Percentiles rank a stretch among this genome's conserved stretches.
Conservation (phyloP, 176 grass and related monocot genomes). For the Carex myosuroides region DNA sequence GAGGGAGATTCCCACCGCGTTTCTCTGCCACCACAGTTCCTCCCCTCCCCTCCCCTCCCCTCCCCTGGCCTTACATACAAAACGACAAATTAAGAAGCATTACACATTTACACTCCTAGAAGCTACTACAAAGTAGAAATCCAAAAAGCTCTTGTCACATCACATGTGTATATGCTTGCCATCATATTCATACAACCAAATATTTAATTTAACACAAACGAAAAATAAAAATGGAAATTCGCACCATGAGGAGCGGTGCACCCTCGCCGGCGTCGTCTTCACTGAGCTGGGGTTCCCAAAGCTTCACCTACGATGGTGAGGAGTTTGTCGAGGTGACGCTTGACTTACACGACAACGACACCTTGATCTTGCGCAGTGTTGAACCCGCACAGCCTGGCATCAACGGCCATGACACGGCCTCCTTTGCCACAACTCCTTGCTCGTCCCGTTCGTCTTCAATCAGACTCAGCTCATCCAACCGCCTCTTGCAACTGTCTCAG, state of each 20-base stretch:
- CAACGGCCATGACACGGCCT: not conserved
- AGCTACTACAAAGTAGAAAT: not conserved
- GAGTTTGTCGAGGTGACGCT: constrained; percentile 88
- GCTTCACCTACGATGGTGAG: constrained; percentile 57
- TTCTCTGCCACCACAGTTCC: not conserved
- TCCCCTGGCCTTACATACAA: not conserved
- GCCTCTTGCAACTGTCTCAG: constrained; percentile 83
- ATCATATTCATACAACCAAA: not conserved
- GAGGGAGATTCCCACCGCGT: constrained; percentile 4
- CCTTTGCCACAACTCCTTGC: constrained; percentile 21
- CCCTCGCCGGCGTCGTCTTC: not conserved
- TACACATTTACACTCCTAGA: not conserved
- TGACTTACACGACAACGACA: constrained; percentile 77
- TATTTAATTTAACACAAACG: not conserved
- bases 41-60: not conserved
- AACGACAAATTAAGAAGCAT: constrained; percentile 1
- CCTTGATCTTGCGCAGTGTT: constrained; percentile 70
- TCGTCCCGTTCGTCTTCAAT: constrained; percentile 50
- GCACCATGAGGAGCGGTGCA: not conserved
- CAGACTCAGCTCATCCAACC: constrained; percentile 62
- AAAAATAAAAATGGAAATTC: not conserved
- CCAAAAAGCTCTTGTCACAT: not conserved
- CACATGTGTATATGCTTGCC: not conserved
- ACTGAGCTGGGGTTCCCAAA: constrained; percentile 23
- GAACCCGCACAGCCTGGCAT: constrained; percentile 29